Evolutionary conservation across 2,329 filamentous ascomycete genomes (phyloP).

Genomic region (Pyrenophora tritici-repentis): DNA sequence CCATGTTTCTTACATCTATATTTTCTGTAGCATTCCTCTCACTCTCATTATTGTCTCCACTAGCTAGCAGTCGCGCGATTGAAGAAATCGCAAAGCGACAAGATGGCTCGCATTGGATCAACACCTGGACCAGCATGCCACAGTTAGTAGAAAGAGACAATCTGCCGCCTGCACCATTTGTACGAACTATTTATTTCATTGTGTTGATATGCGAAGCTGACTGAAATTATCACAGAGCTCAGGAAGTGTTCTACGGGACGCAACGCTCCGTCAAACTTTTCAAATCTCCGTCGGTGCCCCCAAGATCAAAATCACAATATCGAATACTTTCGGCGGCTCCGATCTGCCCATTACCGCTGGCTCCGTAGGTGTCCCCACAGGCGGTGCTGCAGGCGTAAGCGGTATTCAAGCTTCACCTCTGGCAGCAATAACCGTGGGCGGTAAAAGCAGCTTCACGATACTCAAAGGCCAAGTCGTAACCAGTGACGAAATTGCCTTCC

Average conservation of each 20-base stretch:
- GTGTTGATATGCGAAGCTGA: too few species aligned
- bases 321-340: slow-evolving; percentile 67
- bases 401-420: slow-evolving; percentile 63
- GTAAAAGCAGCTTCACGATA: slow-evolving; percentile 55
- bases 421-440: slow-evolving; percentile 63
- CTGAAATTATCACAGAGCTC: slow-evolving; percentile 52
- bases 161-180: slow-evolving; percentile 63
- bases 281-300: slow-evolving; percentile 62
- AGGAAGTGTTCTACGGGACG: slow-evolving; percentile 61
- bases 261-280: slow-evolving; percentile 69
- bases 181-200: slow-evolving; percentile 13
- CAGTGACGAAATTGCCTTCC: slow-evolving; percentile 64
- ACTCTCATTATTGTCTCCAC: neutral
- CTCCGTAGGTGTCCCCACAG: slow-evolving; percentile 61
- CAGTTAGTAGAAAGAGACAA: slow-evolving; percentile 67
- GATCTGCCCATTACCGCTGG: slow-evolving; percentile 64
- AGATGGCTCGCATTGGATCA: slow-evolving; percentile 60
- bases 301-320: slow-evolving; percentile 66
- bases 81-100: slow-evolving; percentile 17
- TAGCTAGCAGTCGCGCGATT: slow-evolving; percentile 2
- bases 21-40: neutral
- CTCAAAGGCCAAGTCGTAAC: slow-evolving; percentile 61
- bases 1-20: neutral
- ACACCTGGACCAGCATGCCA: slow-evolving; percentile 69
- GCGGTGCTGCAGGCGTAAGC: slow-evolving; percentile 59